Evolutionary conservation across 2,329 filamentous ascomycete species (phyloP), one percentile per base, ranked within the genome.

Genomic region (Aspergillus aculeatinus): DNA sequence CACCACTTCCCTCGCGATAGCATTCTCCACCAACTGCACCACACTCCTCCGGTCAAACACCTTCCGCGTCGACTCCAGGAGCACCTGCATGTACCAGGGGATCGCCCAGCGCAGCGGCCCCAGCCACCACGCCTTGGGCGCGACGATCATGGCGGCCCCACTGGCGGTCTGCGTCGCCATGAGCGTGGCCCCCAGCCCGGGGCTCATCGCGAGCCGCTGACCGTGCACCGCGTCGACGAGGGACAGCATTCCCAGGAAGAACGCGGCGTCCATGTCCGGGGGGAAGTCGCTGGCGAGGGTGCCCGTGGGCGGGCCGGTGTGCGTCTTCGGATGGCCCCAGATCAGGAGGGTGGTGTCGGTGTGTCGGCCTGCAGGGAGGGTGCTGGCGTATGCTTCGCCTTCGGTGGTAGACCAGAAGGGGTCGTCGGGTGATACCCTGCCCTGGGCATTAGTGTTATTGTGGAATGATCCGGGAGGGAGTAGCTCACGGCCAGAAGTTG

Each of bases 241-340:
- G 2, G 42, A 42, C 3, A 60, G 47, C 2, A 60, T 27, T 2
- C 44, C 59, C 7, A 60, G 55, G 48, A 60, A 60, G 25, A 58
- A 60, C 5, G 59, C 54, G 7, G 51, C 51, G 23, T 60, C 59
- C 51, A 60, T 58, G n/a, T 60, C 59, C 0, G 59, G 55, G 6
- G 59, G 55, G 3, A 60, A 60, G 47, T 60, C 59, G 10, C 55
- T 51, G 1, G 27, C 4, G 16, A 60, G 44, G 12, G 19, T 51
- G 4, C 55, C 58, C 4, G 29, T 53, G 12, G 48, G 5, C 11
- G 49, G 29, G 10, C 48, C 54, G 10, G 2, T 27, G 1, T 14
- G 19, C 1, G 51, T 55, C 14, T 50, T 55, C 2, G 59, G 59
- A 29, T 60, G 27, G 9, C 33, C 59, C 59, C 59, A 58, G 47